phyloP scores from a whole-genome alignment of 768 basidiomycete species.

The Coprinopsis cinerea region DNA sequence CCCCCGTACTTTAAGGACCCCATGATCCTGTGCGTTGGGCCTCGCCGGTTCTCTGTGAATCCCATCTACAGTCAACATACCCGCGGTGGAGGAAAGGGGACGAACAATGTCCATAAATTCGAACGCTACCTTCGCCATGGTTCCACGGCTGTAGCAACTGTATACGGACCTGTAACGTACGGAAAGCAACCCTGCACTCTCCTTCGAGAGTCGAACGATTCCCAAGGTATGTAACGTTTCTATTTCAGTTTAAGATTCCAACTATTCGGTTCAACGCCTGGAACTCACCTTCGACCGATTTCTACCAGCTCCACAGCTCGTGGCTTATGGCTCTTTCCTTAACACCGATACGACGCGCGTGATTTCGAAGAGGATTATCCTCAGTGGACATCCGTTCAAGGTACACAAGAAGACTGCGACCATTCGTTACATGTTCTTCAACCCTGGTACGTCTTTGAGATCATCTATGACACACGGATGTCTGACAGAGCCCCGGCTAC shows the following conservation, averaged over 20 bases:
- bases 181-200: slow-evolving; percentile 80
- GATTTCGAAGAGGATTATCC: slow-evolving; percentile 87
- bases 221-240: slow-evolving; percentile 45
- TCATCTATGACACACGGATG: slow-evolving; percentile 25
- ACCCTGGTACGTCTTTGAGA: slow-evolving; percentile 46
- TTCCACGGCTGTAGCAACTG: slow-evolving; percentile 73
- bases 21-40: slow-evolving; percentile 82
- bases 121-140: slow-evolving; percentile 88
- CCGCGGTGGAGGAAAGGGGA: slow-evolving; percentile 81
- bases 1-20: slow-evolving; percentile 54
- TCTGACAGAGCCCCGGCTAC: background rate
- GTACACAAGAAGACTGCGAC: slow-evolving; percentile 97
- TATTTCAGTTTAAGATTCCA: no score
- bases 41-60: slow-evolving; percentile 75
- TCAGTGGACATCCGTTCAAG: slow-evolving; percentile 96
- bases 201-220: slow-evolving; percentile 61
- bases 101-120: slow-evolving; percentile 97
- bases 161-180: slow-evolving; percentile 84
- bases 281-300: background rate
- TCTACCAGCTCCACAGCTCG: slow-evolving; percentile 64
- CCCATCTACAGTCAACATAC: slow-evolving; percentile 93
- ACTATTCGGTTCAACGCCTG: slow-evolving; percentile 2
- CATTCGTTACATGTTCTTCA: slow-evolving; percentile 98
- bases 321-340: slow-evolving; percentile 85
- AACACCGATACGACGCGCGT: slow-evolving; percentile 88